Base-by-base conservation (phyloP, 257 asterid genomes). In the Lithospermum erythrorhizon region DNA sequence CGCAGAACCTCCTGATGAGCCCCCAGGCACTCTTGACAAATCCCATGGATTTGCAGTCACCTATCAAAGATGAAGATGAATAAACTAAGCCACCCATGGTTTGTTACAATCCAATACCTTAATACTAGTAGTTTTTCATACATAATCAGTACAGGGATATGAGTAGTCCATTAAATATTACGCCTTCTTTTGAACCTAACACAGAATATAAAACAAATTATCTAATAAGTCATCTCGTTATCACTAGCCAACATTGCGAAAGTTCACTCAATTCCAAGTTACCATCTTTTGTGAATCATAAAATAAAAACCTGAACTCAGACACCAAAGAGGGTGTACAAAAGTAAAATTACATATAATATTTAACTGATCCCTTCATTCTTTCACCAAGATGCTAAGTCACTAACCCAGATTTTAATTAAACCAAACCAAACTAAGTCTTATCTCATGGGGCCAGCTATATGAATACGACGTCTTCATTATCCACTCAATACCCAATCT, bases 31-130 rank as follows among this genome's bases (percentile, higher is more conserved):
- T 76, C 99, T 72, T 59, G 95, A 78, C 73, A 86, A 61, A 80
- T 93, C 99, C 99, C 99, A 93, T 54, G 97, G 99, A 74, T 93
- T 93, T 56, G 91, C 90, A 29, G 98, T 93, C 79, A 93, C 98
- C 98, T 91, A 82, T 58, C 61, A 81, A 85, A 80, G 73, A 82
- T 5, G 81, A 80, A 83, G 78, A 87, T 77, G 85, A 73, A 66
- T 81, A 85, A 83, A 94, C 81, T 84, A 95, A 89, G 87, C 83
- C 75, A 81, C 77, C 75, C 77, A 78, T 74, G 55, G 78, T 48
- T 60, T 67, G 77, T 84, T 75, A 78, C 85, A 73, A n/a, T n/a
- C n/a, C n/a, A n/a, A n/a, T n/a, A n/a, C n/a, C n/a, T n/a, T n/a
- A n/a, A n/a, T n/a, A n/a, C n/a, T 54, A 53, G 35, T 32, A 35